phyloP scores from a whole-genome alignment of 805 yeast genomes.

The Monosporozyma servazzii region DNA sequence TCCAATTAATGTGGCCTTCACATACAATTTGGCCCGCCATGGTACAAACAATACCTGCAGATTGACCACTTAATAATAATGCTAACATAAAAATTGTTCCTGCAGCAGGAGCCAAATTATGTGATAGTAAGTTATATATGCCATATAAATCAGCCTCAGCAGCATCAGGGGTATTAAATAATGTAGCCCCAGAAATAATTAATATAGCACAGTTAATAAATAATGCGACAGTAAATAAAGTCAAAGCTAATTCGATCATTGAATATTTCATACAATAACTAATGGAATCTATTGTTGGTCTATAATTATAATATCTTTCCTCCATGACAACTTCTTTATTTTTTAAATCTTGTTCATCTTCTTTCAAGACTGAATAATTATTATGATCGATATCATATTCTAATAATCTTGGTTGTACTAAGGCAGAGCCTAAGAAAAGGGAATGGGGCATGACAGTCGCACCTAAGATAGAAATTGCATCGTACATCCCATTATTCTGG shows the following conservation, averaged over 20 bases:
- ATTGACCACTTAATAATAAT: constrained; percentile 73
- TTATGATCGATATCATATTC: constrained; percentile 63
- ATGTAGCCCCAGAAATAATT: constrained; percentile 71
- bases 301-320: constrained; percentile 41
- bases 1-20: constrained; percentile 86
- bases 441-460: constrained; percentile 95
- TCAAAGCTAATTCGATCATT: constrained; percentile 56
- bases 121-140: constrained; percentile 55
- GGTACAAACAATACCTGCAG: constrained; percentile 89
- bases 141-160: constrained; percentile 73
- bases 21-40: constrained; percentile 88
- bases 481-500: constrained; percentile 56
- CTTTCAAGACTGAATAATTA: constrained; percentile 29
- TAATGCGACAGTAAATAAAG: constrained; percentile 71
- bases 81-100: constrained; percentile 85
- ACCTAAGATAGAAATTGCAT: constrained; percentile 76
- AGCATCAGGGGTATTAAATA: constrained; percentile 63
- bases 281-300: constrained; percentile 68
- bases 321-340: constrained; percentile 27
- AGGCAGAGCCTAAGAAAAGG: constrained; percentile 72
- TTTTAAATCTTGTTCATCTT: constrained; percentile 8
- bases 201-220: constrained; percentile 81
- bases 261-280: constrained; percentile 63
- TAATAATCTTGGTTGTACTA: constrained; percentile 74
- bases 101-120: constrained; percentile 59